Evolutionary conservation across 2,329 filamentous ascomycete genomes (phyloP).

Genomic region (Botrytis cinerea): DNA sequence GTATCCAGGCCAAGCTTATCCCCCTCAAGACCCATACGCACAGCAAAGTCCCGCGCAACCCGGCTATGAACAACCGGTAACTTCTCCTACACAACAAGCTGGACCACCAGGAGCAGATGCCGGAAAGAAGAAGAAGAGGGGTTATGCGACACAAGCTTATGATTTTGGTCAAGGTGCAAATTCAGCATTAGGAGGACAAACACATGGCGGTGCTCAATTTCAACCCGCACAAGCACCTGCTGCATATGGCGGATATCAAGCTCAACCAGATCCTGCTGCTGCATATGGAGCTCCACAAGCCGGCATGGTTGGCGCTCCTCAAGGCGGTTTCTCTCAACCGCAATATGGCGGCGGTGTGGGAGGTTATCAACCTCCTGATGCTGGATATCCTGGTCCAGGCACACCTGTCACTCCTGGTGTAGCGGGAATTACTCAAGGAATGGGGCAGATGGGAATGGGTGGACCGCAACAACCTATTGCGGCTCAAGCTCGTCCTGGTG

Average conservation of each 20-base stretch:
- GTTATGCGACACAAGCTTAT: conserved; percentile 92
- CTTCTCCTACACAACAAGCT: conserved; percentile 38
- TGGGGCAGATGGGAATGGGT: conserved; percentile 74
- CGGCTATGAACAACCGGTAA: conserved; percentile 32
- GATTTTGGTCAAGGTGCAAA: conserved; percentile 90
- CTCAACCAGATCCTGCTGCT: conserved; percentile 36
- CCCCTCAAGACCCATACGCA: conserved; percentile 49
- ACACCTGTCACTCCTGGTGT: conserved; percentile 48
- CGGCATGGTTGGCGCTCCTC: conserved; percentile 40
- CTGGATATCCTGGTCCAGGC: conserved; percentile 62
- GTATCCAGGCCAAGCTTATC: conserved; percentile 49
- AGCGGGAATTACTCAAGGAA: conserved; percentile 76
- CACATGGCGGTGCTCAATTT: conserved; percentile 55
- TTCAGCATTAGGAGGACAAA: conserved; percentile 66
- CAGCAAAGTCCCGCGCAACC: conserved; percentile 46
- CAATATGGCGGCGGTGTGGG: conserved; percentile 45
- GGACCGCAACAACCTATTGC: conserved; percentile 41
- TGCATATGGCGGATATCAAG: conserved; percentile 43
- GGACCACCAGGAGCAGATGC: conserved; percentile 47
- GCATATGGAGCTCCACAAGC: conserved; percentile 39
- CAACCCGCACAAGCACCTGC: conserved; percentile 43
- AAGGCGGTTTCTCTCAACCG: conserved; percentile 39
- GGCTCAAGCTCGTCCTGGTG: conserved; percentile 51
- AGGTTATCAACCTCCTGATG: conserved; percentile 64
- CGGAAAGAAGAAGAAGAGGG: conserved; percentile 83